These are phyloP conservation scores for Tylopilus felleus DNA, from an alignment of 768 basidiomycete species.

Conservation along the genomic window DNA sequence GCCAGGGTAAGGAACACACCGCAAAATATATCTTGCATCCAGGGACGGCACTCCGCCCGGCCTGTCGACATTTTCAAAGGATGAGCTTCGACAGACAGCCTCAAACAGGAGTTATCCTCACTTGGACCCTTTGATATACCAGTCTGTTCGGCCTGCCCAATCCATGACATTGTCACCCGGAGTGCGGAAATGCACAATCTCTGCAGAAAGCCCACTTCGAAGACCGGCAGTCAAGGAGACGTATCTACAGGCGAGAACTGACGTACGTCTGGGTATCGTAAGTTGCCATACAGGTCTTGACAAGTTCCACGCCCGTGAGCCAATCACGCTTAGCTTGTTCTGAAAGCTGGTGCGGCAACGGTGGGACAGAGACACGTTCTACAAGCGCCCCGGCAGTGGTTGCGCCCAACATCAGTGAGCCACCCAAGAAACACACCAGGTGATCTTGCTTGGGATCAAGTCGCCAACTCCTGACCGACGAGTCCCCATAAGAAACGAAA, in stretches of 20 bases:
- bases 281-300: constrained; percentile 86
- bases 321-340: constrained; percentile 70
- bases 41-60: constrained; percentile 42
- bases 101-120: constrained; percentile 28
- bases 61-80: constrained; percentile 11
- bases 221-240: background rate
- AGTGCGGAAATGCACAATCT: constrained; percentile 84
- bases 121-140: constrained; percentile 89
- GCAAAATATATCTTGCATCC: constrained; percentile 91
- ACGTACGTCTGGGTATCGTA: constrained; percentile 80
- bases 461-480: constrained; percentile 57
- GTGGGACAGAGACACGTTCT: constrained; percentile 62
- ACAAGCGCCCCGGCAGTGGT: constrained; percentile 58
- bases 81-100: background rate
- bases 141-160: constrained; percentile 50
- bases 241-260: background rate
- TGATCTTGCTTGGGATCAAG: constrained; percentile 90
- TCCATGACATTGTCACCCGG: constrained; percentile 52
- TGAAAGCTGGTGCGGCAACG: constrained; percentile 59
- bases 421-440: constrained; percentile 92
- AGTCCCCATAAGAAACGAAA: constrained; percentile 7
- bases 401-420: constrained; percentile 87
- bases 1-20: constrained; percentile 39
- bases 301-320: constrained; percentile 72
- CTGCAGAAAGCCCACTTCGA: constrained; percentile 76